Evolutionary conservation across 768 basidiomycete genomes (phyloP).

Genomic region (Scleroderma bovista): DNA sequence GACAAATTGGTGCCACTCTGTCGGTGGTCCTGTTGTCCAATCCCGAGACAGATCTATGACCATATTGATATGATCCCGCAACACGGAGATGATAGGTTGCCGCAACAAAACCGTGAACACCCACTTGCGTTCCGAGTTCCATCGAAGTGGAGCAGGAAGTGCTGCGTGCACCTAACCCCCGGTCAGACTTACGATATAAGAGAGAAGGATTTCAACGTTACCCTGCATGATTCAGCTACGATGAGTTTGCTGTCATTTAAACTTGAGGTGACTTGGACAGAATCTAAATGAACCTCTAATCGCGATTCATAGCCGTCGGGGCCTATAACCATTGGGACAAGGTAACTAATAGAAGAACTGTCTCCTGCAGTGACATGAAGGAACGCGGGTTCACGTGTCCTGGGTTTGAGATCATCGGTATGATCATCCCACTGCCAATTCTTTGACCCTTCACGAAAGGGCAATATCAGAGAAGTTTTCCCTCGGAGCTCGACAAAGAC

Average conservation of each 20-base stretch:
- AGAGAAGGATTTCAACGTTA: constrained; percentile 29
- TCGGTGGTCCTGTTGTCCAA: constrained; percentile 80
- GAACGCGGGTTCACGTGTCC: constrained; percentile 60
- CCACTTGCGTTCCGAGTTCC: constrained; percentile 84
- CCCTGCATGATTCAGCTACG: constrained; percentile 71
- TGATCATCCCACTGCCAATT: constrained; percentile 92
- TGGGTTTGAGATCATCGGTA: constrained; percentile 41
- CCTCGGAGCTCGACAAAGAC: constrained; percentile 78
- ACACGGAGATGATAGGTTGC: constrained; percentile 67
- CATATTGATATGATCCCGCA: constrained; percentile 94
- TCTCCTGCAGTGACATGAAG: constrained; percentile 74
- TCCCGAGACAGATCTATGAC: constrained; percentile 90
- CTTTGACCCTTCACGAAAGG: constrained; percentile 91
- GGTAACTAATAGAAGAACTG: constrained; percentile 80
- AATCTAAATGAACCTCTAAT: constrained; percentile 79
- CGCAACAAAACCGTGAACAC: constrained; percentile 64
- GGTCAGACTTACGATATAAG: neutral
- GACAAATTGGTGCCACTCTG: constrained; percentile 76
- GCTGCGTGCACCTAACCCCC: constrained; percentile 54
- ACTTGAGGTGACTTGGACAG: constrained; percentile 72
- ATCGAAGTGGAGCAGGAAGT: constrained; percentile 75
- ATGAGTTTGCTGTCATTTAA: constrained; percentile 83
- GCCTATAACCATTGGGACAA: constrained; percentile 74
- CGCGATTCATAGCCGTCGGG: constrained; percentile 71
- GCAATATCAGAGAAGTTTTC: constrained; percentile 73